Percentiles rank a stretch among this genome's conserved stretches.
These are phyloP conservation scores for Penicillium canescens DNA, from an alignment of 495 filamentous ascomycete species.

Conservation along the genomic window DNA sequence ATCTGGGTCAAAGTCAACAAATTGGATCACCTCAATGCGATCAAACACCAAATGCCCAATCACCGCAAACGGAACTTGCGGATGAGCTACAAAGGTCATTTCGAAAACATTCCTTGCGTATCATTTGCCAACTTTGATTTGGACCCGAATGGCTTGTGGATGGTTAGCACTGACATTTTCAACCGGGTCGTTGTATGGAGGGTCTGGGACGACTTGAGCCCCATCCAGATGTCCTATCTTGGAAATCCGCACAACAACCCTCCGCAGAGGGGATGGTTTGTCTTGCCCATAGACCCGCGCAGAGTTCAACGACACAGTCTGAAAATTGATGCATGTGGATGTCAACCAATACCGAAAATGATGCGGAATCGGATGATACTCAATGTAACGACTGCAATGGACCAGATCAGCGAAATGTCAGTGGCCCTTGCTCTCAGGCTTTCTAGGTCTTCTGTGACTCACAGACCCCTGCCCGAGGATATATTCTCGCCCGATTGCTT, in stretches of 20 bases:
- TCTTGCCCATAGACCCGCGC: constrained; percentile 51
- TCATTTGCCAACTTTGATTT: constrained; percentile 66
- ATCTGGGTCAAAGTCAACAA: constrained; percentile 38
- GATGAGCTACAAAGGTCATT: constrained; percentile 46
- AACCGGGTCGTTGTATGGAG: constrained; percentile 67
- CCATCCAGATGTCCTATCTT: constrained; percentile 30
- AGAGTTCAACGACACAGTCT: constrained; percentile 38
- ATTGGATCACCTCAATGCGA: constrained; percentile 22
- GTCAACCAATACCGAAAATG: constrained; percentile 25
- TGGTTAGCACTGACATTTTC: constrained; percentile 74
- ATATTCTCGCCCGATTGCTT: constrained; percentile 32
- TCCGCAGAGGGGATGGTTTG: constrained; percentile 44
- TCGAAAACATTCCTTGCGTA: constrained; percentile 74
- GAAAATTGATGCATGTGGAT: constrained; percentile 45
- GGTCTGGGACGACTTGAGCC: constrained; percentile 51
- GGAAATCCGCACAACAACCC: constrained; percentile 18
- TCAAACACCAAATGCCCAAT: constrained; percentile 32
- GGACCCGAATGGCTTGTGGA: constrained; percentile 63
- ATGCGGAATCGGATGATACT: constrained; percentile 23
- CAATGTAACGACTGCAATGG: constrained; percentile 30
- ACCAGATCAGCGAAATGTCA: constrained; percentile 27
- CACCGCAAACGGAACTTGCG: constrained; percentile 41
- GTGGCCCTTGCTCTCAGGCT: constrained; percentile 6
- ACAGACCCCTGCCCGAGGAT: constrained; percentile 19
- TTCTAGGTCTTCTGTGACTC: neutral